Base-by-base conservation (phyloP, 768 basidiomycete species). In the Cystofilobasidium bisporidii region DNA sequence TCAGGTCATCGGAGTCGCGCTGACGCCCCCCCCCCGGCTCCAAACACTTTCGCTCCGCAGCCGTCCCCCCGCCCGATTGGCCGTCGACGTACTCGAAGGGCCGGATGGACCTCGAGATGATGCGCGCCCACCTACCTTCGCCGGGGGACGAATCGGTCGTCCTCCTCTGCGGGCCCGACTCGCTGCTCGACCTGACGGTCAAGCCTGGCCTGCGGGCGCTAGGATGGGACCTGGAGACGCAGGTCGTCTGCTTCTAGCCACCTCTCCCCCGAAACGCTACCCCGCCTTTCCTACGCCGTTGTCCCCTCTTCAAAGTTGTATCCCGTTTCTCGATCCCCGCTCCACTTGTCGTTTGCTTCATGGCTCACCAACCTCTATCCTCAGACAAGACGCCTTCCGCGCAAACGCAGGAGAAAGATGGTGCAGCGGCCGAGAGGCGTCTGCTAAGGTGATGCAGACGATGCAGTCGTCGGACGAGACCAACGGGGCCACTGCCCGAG, bases 101-200 rank as follows among this genome's bases (percentile, higher is more conserved):
- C 5, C 73, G 82, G 2, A 75, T 84, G 33, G 73, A 77, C 15
- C 69, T 74, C 32, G 69, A 75, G 0, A 79, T 82, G 76, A 70
- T 85, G 18, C 56, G 43, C 17, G 61, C 66, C 12, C 75, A 81
- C 70, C 72, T 85, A 38, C 83, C 83, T 17, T 12, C 65, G 11
- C 79, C 81, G 0, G 72, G 73, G 24, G 73, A 76, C 12, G 77
- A 80, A 40, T 76, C 73, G 10, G 64, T 84, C 43, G 72, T 84
- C 18, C 75, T 82, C 15, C 78, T 80, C 32, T 85, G 84, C 69
- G 84, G 83, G 0, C 84, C 84, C 0, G 77, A 77, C 11, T 73
- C 74, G 9, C 77, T 82, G 78, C 76, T 81, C 66, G 72, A 76
- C 0, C 38, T 71, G 6, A 70, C 73, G 1, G 71, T 80, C 40